Evolutionary conservation across 2,329 filamentous ascomycete species (phyloP), one percentile per base, ranked within the genome.

Genomic region (Diplodia seriata): DNA sequence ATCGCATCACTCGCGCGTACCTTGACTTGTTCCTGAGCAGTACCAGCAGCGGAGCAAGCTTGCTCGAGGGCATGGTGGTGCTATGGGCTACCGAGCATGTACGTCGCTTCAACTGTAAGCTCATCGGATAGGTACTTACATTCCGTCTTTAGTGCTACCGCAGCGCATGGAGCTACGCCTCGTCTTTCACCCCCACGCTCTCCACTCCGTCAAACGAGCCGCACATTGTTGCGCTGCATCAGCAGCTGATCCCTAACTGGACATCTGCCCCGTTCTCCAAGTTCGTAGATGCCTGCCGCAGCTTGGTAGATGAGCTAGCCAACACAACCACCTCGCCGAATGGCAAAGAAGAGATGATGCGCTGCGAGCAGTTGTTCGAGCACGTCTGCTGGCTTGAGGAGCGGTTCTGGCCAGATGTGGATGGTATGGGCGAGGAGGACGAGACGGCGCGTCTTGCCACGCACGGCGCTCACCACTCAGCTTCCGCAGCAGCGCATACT

Each of bases 61-160:
- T 91, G 73, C 79, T 93, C 2, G 90, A 93, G 75, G 90, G 89
- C 6, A 82, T 92, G 70, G 85, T 92, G 2, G 84, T 91, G n/a
- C 85, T 93, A 29, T 94, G 90, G 88, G 88, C 87, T n/a, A 92
- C 89, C 1, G 91, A 94, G 78, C 87, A 84, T 70, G 82, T 83
- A 78, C 55, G 80, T 75, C 26, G 18, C 29, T 15, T 23, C 12
- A 15, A 14, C 26, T 20, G 2, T 3, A 14, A 38, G 12, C 18
- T 49, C 12, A 29, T 31, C 5, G 18, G 18, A 20, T 61, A 36
- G 20, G 47, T 36, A 31, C 40, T 55, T 14, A 65, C 29, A 50
- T 1, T 43, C 9, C 14, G 50, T 54, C 6, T 23, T 18, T 66
- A 83, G 80, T 81, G 78, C 73, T 84, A 83, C 69, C 80, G 81